Conservation (phyloP, 2,329 filamentous ascomycete species). For the Trichoderma hamatum region DNA sequence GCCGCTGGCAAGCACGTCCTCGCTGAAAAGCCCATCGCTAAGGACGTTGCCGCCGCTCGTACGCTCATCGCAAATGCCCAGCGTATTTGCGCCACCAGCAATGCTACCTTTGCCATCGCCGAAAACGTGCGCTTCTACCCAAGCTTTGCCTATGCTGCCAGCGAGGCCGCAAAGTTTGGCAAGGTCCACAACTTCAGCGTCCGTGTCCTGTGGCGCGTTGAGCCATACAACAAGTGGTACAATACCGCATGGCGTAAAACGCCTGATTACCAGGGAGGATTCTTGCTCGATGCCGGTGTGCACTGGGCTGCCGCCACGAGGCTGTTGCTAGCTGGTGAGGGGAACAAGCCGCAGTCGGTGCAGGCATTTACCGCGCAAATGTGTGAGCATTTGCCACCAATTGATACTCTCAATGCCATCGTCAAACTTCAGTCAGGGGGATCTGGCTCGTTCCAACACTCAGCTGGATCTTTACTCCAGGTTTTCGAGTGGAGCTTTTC, state of each 20-base stretch:
- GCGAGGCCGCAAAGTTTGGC: slow-evolving; percentile 41
- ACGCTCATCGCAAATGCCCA: slow-evolving; percentile 45
- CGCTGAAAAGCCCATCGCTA: slow-evolving; percentile 69
- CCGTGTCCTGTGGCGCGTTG: slow-evolving; percentile 42
- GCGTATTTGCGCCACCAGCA: slow-evolving; percentile 33
- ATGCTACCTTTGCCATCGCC: slow-evolving; percentile 60
- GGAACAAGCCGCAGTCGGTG: slow-evolving; percentile 49
- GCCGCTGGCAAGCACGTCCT: slow-evolving; percentile 71
- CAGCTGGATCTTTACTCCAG: slow-evolving; percentile 57
- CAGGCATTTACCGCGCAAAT: slow-evolving; percentile 59
- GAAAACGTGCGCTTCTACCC: slow-evolving; percentile 73
- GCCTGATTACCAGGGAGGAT: slow-evolving; percentile 74
- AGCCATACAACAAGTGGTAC: slow-evolving; percentile 49
- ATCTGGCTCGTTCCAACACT: slow-evolving; percentile 60
- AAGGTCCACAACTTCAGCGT: slow-evolving; percentile 52
- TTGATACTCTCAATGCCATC: slow-evolving; percentile 67
- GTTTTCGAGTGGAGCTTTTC: slow-evolving; percentile 60
- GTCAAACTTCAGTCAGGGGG: slow-evolving; percentile 57
- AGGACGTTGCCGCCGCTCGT: slow-evolving; percentile 53
- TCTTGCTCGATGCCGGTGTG: slow-evolving; percentile 75
- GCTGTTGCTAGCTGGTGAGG: slow-evolving; percentile 52
- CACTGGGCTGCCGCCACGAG: slow-evolving; percentile 69
- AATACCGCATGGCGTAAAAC: slow-evolving; percentile 66
- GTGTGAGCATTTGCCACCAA: slow-evolving; percentile 61
- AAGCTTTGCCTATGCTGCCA: slow-evolving; percentile 56